Evolutionary conservation across 2,329 filamentous ascomycete genomes (phyloP).

Genomic region (Trichoderma pleuroti): DNA sequence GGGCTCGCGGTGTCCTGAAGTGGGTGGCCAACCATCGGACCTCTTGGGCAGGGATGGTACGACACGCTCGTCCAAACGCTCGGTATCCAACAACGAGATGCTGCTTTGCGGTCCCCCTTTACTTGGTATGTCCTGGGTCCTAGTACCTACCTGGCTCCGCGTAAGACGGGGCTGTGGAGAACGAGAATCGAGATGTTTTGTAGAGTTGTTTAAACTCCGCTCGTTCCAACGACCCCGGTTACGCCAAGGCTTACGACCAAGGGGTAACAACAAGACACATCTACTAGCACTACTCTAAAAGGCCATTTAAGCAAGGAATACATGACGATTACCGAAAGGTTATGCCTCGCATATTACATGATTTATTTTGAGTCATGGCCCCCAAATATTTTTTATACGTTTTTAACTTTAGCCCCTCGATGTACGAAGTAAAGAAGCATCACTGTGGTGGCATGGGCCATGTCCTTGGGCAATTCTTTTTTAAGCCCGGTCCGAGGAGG

Average conservation of each 20-base stretch:
- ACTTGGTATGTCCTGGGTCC: background rate
- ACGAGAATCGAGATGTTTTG: background rate
- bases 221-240: background rate
- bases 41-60: background rate
- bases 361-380: background rate
- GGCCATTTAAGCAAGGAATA: background rate
- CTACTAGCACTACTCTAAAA: background rate
- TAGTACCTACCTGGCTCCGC: background rate
- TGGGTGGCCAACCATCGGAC: background rate
- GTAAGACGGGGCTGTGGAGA: background rate
- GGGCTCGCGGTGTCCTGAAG: background rate
- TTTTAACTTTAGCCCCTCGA: background rate
- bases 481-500: background rate
- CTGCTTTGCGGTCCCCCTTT: background rate
- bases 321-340: background rate
- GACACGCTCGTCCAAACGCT: background rate
- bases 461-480: background rate
- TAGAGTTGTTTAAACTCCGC: background rate
- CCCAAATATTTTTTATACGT: background rate
- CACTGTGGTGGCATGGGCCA: conserved; percentile 7
- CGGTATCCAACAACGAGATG: background rate
- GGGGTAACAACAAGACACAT: background rate
- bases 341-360: background rate
- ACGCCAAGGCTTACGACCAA: background rate
- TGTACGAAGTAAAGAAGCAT: conserved; percentile 6